A percentile compares a stretch with the other conserved stretches of the same genome.
Evolutionary conservation across 768 basidiomycete genomes (phyloP).

Genomic region (Xerocomellus intermedius): DNA sequence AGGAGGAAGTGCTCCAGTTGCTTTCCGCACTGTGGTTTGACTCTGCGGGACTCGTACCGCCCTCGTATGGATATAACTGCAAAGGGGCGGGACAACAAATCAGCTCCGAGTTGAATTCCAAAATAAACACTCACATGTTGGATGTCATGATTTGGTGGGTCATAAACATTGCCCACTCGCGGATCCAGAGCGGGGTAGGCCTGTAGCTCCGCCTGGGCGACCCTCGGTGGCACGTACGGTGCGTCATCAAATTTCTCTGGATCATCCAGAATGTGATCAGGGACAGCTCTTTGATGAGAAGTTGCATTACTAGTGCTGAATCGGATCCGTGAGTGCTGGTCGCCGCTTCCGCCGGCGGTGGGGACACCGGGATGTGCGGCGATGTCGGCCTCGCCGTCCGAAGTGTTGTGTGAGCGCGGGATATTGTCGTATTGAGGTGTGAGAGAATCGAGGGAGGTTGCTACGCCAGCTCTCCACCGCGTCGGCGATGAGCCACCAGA

Average conservation of each 20-base stretch:
- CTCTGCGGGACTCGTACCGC: constrained; percentile 23
- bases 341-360: constrained; percentile 13
- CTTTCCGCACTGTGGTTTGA: constrained; percentile 26
- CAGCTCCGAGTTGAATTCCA: not conserved
- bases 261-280: constrained; percentile 9
- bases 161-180: constrained; percentile 5
- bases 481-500: constrained; percentile 19
- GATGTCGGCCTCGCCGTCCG: constrained; percentile 23
- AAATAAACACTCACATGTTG: constrained; percentile 17
- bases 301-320: constrained; percentile 5
- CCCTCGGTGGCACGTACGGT: constrained; percentile 31
- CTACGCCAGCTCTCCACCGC: constrained; percentile 12
- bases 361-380: constrained; percentile 12
- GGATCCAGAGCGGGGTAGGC: constrained; percentile 15
- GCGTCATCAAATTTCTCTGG: constrained; percentile 27
- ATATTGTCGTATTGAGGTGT: constrained; percentile 9
- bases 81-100: not conserved
- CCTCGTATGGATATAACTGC: constrained; percentile 21
- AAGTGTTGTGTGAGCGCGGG: constrained; percentile 11
- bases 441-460: constrained; percentile 11
- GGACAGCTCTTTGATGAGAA: constrained; percentile 14
- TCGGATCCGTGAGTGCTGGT: constrained; percentile 10
- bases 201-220: constrained; percentile 18
- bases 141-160: constrained; percentile 11
- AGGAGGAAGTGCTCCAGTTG: constrained; percentile 27